phyloP scores from a whole-genome alignment of 2,329 filamentous ascomycete species.

The Atkinsonella texensis region DNA sequence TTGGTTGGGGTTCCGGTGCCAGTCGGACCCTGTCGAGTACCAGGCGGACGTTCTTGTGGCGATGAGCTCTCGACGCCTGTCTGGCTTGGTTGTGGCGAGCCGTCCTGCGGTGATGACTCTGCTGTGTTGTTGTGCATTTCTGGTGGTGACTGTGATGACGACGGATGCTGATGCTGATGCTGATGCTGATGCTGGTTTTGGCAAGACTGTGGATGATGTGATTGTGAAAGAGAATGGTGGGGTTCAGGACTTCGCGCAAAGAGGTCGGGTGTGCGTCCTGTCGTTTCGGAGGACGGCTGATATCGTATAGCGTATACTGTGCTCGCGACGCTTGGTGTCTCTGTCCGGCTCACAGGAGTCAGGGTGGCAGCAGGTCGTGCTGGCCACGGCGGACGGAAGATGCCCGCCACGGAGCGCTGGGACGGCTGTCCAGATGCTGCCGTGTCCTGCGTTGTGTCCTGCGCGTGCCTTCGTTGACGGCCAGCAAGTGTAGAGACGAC shows the following conservation, averaged over 20 bases:
- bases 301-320: conserved; percentile 53
- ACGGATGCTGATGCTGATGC: not conserved
- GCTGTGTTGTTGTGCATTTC: conserved; percentile 8
- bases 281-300: conserved; percentile 42
- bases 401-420: conserved; percentile 19
- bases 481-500: conserved; percentile 16
- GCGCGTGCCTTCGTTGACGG: conserved; percentile 14
- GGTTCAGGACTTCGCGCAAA: conserved; percentile 28
- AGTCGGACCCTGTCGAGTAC: conserved; percentile 9
- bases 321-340: conserved; percentile 51
- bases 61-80: conserved; percentile 15
- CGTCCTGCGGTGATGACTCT: conserved; percentile 24
- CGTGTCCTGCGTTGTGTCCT: conserved; percentile 9
- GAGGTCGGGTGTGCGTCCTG: conserved; percentile 33
- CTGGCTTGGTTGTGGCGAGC: conserved; percentile 16
- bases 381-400: conserved; percentile 43
- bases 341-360: conserved; percentile 48
- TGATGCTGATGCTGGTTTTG: not conserved
- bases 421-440: conserved; percentile 12
- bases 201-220: conserved; percentile 7
- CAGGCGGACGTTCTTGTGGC: conserved; percentile 7
- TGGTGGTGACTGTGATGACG: not conserved
- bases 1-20: conserved; percentile 8
- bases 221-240: conserved; percentile 5
- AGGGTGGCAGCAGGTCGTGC: conserved; percentile 40